Evolutionary conservation across 1,284 basidiomycete genomes (phyloP), one percentile per base, ranked within the genome.

Genomic region (Papiliotrema terrestris): DNA sequence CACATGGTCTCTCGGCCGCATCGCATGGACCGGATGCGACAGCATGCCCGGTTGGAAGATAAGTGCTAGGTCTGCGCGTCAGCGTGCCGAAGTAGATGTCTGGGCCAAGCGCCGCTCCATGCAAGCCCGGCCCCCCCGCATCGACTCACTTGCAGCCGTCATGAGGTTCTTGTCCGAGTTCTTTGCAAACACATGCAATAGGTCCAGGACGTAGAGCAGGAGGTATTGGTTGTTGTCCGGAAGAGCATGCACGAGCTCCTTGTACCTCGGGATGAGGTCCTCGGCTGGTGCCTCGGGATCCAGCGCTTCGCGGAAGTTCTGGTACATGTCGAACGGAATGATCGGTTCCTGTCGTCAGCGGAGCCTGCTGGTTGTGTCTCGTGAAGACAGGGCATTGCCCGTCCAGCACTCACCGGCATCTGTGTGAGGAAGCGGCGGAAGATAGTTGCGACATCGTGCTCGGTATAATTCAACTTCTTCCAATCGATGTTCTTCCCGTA

Each of bases 401-500:
- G 9, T 17, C 1, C 22, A 45, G n/a, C 17, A 83, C 87, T 71
- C 67, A 92, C 92, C 35, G 95, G 93, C 88, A 98, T 91, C 71
- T 89, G 88, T 6, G 94, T 98, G 57, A 98, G 84, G 77, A 93
- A 98, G 54, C 69, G 81, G 56, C 95, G 83, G 71, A 98, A 90
- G 51, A 98, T 91, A 66, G 90, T 95, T 19, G 95, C 95, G 48
- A 96, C 92, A 73, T 98, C 95, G 75, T 98, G 95, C 2, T 93
- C 84, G 35, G 88, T 96, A 76, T 88, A 98, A 20, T 82, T 82
- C 65, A 89, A 85, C 55, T 83, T 79, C 68, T 85, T 86, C 93
- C 94, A 98, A 66, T 95, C 88, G 35, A 98, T 80, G 55, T 86
- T 84, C 74, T 95, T 95, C 59, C 95, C 96, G 69, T 92, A 98